Evolutionary conservation across 495 filamentous ascomycete genomes (phyloP).

Genomic region (Chlorociboria aeruginascens): DNA sequence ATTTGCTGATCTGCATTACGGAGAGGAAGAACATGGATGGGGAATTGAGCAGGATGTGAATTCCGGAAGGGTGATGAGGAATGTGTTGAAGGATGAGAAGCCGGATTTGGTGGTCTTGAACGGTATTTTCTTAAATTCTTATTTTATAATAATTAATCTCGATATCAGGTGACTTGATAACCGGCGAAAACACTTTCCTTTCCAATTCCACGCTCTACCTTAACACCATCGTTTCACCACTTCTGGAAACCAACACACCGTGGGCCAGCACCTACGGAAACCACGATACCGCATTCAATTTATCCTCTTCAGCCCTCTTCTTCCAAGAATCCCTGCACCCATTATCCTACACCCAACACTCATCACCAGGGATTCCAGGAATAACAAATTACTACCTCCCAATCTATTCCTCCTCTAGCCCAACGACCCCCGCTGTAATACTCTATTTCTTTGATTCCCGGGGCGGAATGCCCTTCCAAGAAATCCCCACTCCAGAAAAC

Average conservation of each 20-base stretch:
- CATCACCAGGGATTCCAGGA: constrained; percentile 33
- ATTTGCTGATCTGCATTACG: constrained; percentile 60
- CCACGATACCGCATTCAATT: constrained; percentile 53
- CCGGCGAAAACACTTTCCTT: constrained; percentile 49
- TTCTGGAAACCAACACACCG: constrained; percentile 36
- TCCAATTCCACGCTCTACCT: constrained; percentile 48
- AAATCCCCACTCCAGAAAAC: constrained; percentile 9
- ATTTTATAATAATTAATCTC: not conserved
- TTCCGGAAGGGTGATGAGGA: constrained; percentile 45
- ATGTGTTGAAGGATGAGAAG: constrained; percentile 44
- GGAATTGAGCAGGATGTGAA: constrained; percentile 48
- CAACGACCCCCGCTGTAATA: constrained; percentile 33
- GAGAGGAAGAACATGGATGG: constrained; percentile 48
- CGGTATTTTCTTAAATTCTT: not conserved
- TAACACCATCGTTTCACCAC: constrained; percentile 46
- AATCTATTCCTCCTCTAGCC: constrained; percentile 26
- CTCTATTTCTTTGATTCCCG: constrained; percentile 70
- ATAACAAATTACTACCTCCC: constrained; percentile 59
- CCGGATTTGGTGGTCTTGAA: constrained; percentile 52
- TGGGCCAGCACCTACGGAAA: constrained; percentile 70
- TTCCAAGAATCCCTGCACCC: constrained; percentile 38
- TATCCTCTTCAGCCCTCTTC: constrained; percentile 42
- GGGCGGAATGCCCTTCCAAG: constrained; percentile 45
- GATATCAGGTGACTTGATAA: constrained; percentile 54
- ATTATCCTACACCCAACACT: constrained; percentile 44